A percentile compares a stretch with the other conserved stretches of the same genome.
Evolutionary conservation across 2,329 filamentous ascomycete species (phyloP).

Genomic region (Chrysosphaeria jannelii): DNA sequence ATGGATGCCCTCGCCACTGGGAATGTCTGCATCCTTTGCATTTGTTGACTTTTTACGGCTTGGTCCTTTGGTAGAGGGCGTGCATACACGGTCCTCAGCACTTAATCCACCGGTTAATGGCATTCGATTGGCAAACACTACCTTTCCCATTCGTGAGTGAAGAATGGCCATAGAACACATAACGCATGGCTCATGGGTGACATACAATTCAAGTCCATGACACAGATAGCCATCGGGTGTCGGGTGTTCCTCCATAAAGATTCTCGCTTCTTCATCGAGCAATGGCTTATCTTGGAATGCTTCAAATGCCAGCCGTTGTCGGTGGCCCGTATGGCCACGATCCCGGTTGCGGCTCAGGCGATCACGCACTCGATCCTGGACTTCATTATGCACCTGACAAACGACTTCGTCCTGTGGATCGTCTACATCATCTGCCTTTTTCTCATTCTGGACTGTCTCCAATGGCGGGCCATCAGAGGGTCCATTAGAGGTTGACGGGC

Average conservation of each 20-base stretch:
- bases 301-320: slow-evolving; percentile 20
- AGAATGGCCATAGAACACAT: slow-evolving; percentile 94
- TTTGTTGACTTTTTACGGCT: too few species aligned
- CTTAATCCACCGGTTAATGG: slow-evolving; percentile 53
- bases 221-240: slow-evolving; percentile 68
- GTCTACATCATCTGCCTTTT: background rate
- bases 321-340: slow-evolving; percentile 5
- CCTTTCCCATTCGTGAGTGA: slow-evolving; percentile 70
- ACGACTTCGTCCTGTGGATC: slow-evolving; percentile 1
- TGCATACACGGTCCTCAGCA: slow-evolving; percentile 30
- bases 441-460: background rate
- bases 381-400: slow-evolving; percentile 4
- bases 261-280: slow-evolving; percentile 29
- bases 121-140: slow-evolving; percentile 59
- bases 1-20: slow-evolving; percentile 8
- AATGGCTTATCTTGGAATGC: slow-evolving; percentile 40
- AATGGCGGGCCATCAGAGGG: background rate
- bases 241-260: slow-evolving; percentile 32
- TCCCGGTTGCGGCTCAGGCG: slow-evolving; percentile 5
- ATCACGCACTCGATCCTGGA: slow-evolving; percentile 5
- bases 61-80: too few species aligned
- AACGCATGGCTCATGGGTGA: slow-evolving; percentile 84
- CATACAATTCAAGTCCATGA: slow-evolving; percentile 73
- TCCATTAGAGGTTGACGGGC: too few species aligned
- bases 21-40: background rate